Conservation (phyloP, 2,329 filamentous ascomycete species). For the Xylariaceae sp. region DNA sequence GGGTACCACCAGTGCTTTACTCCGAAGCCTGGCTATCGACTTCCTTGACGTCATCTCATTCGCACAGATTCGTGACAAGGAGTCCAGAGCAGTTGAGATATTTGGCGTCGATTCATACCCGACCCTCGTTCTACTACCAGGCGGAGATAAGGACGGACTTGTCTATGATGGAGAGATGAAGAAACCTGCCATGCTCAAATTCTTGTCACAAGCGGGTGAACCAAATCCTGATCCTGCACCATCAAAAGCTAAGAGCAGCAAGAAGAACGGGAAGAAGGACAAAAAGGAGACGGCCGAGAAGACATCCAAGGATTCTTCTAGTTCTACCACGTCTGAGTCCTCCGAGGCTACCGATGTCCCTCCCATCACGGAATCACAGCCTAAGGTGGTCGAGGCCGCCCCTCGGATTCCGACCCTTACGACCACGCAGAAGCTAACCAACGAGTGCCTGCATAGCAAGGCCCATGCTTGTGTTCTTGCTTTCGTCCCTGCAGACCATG, state of each 20-base stretch:
- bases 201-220: constrained; percentile 72
- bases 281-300: constrained; percentile 47
- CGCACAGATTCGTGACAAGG: constrained; percentile 80
- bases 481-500: constrained; percentile 55
- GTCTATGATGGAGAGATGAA: constrained; percentile 80
- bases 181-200: constrained; percentile 75
- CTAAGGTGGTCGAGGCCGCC: constrained; percentile 48
- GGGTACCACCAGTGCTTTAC: constrained; percentile 75
- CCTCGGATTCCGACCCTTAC: constrained; percentile 64
- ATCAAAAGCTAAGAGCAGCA: constrained; percentile 26
- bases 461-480: constrained; percentile 81
- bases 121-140: constrained; percentile 73
- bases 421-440: constrained; percentile 59
- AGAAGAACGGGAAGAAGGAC: constrained; percentile 32
- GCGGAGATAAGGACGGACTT: constrained; percentile 62
- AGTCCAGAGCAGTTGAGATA: constrained; percentile 63
- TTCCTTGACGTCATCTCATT: constrained; percentile 77
- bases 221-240: constrained; percentile 68
- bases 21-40: constrained; percentile 85
- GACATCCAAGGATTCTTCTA: constrained; percentile 27
- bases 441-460: constrained; percentile 70
- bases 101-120: constrained; percentile 79
- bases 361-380: constrained; percentile 39
- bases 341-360: constrained; percentile 37
- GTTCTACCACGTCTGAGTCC: constrained; percentile 36